phyloP scores from a whole-genome alignment of 2,329 filamentous ascomycete species.

The Raffaelea albimanens region DNA sequence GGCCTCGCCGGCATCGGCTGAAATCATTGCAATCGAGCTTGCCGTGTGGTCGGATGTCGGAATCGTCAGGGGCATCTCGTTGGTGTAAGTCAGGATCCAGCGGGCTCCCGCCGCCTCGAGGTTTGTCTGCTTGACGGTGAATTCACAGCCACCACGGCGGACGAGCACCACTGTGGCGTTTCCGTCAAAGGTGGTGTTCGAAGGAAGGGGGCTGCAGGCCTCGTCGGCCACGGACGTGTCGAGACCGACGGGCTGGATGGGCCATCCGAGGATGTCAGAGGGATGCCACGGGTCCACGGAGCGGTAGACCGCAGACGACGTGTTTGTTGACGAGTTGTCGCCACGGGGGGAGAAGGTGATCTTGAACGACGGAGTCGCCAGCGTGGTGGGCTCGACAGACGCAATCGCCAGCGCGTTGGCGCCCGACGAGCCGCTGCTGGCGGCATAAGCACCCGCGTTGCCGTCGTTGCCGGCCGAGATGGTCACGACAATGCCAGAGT shows the following conservation, averaged over 20 bases:
- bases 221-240: constrained; percentile 17
- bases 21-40: constrained; percentile 1
- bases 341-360: constrained; percentile 7
- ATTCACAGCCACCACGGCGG: constrained; percentile 21
- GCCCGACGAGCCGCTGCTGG: constrained; percentile 21
- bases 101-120: constrained; percentile 18
- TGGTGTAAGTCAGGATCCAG: constrained; percentile 24
- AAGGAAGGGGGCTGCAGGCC: constrained; percentile 29
- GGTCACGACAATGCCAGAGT: constrained; percentile 41
- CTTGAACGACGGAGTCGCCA: constrained; percentile 11
- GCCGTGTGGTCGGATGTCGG: background rate
- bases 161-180: constrained; percentile 31
- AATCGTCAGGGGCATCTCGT: constrained; percentile 11
- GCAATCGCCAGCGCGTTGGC: constrained; percentile 32
- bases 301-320: constrained; percentile 8
- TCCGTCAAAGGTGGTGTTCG: constrained; percentile 4
- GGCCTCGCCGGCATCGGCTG: constrained; percentile 4
- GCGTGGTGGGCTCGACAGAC: constrained; percentile 23
- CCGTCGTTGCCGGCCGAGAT: constrained; percentile 42
- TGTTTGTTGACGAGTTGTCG: no score
- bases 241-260: constrained; percentile 16
- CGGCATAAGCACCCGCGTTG: background rate
- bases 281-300: constrained; percentile 6
- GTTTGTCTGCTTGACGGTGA: constrained; percentile 18
- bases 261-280: constrained; percentile 12